These are phyloP conservation scores for Pleurotus tuoliensis DNA, from an alignment of 768 basidiomycete species.

Conservation along the genomic window DNA sequence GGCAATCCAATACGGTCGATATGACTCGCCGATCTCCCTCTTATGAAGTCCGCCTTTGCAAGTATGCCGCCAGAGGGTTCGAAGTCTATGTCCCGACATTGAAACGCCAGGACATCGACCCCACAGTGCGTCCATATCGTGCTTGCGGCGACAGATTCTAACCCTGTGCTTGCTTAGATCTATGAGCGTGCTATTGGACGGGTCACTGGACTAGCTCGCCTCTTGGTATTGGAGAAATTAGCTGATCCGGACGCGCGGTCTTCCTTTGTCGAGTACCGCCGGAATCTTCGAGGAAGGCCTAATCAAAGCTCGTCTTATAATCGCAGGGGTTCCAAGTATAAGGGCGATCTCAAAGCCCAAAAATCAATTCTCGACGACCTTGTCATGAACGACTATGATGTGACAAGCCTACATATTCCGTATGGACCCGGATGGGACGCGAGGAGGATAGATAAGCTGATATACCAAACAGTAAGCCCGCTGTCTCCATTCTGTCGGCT, in stretches of 20 bases:
- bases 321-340: constrained; percentile 36
- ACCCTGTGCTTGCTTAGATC: constrained; percentile 32
- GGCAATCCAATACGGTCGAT: constrained; percentile 62
- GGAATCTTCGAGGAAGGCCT: constrained; percentile 48
- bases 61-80: constrained; percentile 51
- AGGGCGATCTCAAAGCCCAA: constrained; percentile 53
- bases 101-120: constrained; percentile 48
- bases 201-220: constrained; percentile 56
- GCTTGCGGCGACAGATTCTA: not conserved
- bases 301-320: constrained; percentile 22
- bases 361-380: constrained; percentile 32
- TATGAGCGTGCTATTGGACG: constrained; percentile 55
- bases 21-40: constrained; percentile 62
- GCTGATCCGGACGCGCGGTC: constrained; percentile 37
- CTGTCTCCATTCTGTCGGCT: not conserved
- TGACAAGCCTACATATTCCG: constrained; percentile 50
- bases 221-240: constrained; percentile 61
- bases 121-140: constrained; percentile 38
- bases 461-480: constrained; percentile 48
- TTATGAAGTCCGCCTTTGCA: constrained; percentile 58
- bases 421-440: constrained; percentile 62
- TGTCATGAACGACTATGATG: constrained; percentile 57
- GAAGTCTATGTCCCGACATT: constrained; percentile 56
- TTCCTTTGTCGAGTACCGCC: constrained; percentile 43
- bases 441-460: constrained; percentile 48